A percentile compares a stretch with the other conserved stretches of the same genome.
These are phyloP conservation scores for Holtermanniella nyarrowii DNA, from an alignment of 768 basidiomycete species.

Conservation along the genomic window DNA sequence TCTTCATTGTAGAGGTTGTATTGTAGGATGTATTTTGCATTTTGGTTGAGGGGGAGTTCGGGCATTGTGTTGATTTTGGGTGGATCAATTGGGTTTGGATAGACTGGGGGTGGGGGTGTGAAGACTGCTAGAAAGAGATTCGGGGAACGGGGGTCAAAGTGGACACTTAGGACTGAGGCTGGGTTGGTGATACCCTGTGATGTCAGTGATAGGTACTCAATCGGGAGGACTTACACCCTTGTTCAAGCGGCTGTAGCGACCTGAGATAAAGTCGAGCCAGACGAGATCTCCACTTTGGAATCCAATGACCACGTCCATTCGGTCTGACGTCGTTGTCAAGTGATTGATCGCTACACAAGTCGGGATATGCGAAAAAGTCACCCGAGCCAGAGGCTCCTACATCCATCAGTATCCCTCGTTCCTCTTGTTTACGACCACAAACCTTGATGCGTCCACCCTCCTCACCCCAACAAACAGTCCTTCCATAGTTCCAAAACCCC, in stretches of 20 bases:
- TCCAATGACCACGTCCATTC: conserved; percentile 80
- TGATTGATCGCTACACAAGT: conserved; percentile 85
- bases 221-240: conserved; percentile 29
- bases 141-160: conserved; percentile 32
- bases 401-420: neutral
- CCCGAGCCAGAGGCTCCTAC: conserved; percentile 74
- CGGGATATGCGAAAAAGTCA: conserved; percentile 75
- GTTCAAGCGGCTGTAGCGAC: conserved; percentile 38
- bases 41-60: conserved; percentile 16
- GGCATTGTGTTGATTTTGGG: conserved; percentile 3
- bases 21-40: conserved; percentile 22
- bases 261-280: conserved; percentile 64
- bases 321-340: conserved; percentile 63
- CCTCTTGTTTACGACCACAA: conserved; percentile 20
- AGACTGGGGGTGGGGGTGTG: neutral
- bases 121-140: conserved; percentile 28
- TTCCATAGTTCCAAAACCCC: conserved; percentile 76
- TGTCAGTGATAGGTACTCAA: neutral
- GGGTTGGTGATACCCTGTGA: conserved; percentile 36
- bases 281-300: conserved; percentile 90
- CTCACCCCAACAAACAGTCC: conserved; percentile 78
- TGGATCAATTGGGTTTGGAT: too few relatives aligned
- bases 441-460: conserved; percentile 77
- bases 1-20: conserved; percentile 41
- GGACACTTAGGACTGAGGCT: conserved; percentile 23